phyloP scores from a whole-genome alignment of 345 rosid genomes.

The Kandelia obovata region DNA sequence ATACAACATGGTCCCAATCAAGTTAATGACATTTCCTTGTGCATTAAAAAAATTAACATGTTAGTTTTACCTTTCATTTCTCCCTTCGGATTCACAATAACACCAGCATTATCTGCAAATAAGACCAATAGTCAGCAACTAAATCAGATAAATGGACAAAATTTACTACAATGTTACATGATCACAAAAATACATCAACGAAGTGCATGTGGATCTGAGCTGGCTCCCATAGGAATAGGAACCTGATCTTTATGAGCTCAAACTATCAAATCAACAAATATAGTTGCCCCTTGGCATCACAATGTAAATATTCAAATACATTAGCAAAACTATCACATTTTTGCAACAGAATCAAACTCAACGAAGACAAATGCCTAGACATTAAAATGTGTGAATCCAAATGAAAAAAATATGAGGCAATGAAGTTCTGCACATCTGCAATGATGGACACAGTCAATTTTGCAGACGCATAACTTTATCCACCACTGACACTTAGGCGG shows the following conservation, averaged over 20 bases:
- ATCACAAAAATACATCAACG: neutral
- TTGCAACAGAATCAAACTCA: neutral
- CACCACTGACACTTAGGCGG: constrained; percentile 32
- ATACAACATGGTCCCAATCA: too few species aligned
- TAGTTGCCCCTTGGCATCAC: too few species aligned
- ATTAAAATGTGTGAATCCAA: constrained; percentile 37
- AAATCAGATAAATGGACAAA: neutral
- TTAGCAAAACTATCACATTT: neutral
- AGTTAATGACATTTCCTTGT: too few species aligned
- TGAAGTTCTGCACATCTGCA: constrained; percentile 42
- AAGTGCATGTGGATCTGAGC: neutral
- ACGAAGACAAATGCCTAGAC: too few species aligned
- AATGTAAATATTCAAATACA: too few species aligned
- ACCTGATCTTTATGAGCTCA: too few species aligned
- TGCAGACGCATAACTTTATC: constrained; percentile 76
- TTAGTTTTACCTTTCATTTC: constrained; percentile 78
- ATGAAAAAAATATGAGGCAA: constrained; percentile 69
- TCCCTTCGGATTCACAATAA: constrained; percentile 87
- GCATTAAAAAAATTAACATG: neutral
- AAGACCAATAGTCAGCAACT: neutral
- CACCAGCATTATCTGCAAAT: constrained; percentile 88
- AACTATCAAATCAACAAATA: too few species aligned
- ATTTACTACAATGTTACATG: neutral
- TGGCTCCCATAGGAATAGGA: too few species aligned
- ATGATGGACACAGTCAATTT: constrained; percentile 43